Evolutionary conservation across 805 yeast species (phyloP), one percentile per base, ranked within the genome.

Genomic region (Ogataea degrootiae): DNA sequence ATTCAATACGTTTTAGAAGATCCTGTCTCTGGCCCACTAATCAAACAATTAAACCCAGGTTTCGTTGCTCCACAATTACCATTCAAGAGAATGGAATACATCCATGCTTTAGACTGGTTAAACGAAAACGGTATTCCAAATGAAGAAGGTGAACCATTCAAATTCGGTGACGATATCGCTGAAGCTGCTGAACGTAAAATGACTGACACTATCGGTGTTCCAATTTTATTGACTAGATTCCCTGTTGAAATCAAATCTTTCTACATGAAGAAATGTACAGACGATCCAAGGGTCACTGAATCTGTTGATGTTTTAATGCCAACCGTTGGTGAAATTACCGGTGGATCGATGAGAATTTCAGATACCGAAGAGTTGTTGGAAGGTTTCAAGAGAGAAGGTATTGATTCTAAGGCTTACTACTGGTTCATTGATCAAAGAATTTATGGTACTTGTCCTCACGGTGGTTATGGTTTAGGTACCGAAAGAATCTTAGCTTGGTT

Each of bases 151-250:
- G 86, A 89, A 66, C 73, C 75, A 58, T 94, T 92, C 83, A 80
- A 85, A 71, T 94, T 94, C 59, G 99, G 99, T 69, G 99, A 94
- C 66, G 99, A 94, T 69, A 94, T 94, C 55, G 97, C 98, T 51
- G 99, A 94, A 74, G 99, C 99, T 47, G 99, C 97, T 50, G 99
- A 94, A 79, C 87, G 99, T 69, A 87, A 85, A 71, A 94, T 94
- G 99, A 89, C 96, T 34, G 99, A 94, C 68, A 79, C 87, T 50
- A 85, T 94, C 68, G 91, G 91, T 64, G 86, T 79, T 55, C 99
- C 99, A 55, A 91, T 94, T 59, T 77, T 94, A 58, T 82, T 94
- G 68, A 92, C 82, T 47, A 80, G 91, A 62, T 94, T 94, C 92
- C 99, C 99, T 45, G 88, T 89, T 44, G 97, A 85, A 69, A 88